Evolutionary conservation across 1,284 basidiomycete species (phyloP), one percentile per base, ranked within the genome.

Genomic region (Vanrija pseudolonga): DNA sequence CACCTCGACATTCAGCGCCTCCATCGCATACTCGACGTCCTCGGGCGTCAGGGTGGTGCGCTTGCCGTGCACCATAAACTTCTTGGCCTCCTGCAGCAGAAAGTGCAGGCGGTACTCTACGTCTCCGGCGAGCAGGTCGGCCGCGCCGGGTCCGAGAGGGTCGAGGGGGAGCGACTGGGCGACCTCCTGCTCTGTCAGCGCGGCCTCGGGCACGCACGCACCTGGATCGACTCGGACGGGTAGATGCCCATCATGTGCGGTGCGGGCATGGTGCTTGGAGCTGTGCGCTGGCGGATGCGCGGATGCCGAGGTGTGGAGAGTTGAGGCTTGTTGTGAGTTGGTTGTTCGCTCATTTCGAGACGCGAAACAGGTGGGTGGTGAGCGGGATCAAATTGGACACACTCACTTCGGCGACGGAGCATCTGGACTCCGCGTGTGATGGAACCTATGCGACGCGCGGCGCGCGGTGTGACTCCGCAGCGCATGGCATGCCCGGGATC

Each of bases 51-150:
- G 81, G 0, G 87, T 89, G 24, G 88, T 89, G 54, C 95, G 82
- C 58, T 90, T 85, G 1, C 89, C 88, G 74, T 98, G 94, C 22
- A 92, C 84, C 89, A 97, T 98, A 76, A 96, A 98, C 57, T 93
- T 89, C 22, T 90, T 85, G 11, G 95, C 93, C 81, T 98, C 94
- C 86, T 95, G 76, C 19, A 67, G 50, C 26, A 76, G 70, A 41
- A 74, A 90, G 72, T 95, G 92, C 69, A 98, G 84, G 55, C 96
- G 82, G 76, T 98, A 97, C 73, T 98, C 95, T 41, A 98, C 91
- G 78, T 99, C 96, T 59, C 90, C 91, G 3, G 95, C 93, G 17
- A 99, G 81, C 0, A 89, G 83, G 18, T 85, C 85, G 2, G 92
- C 88, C 12, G 97, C 88, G 6, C 82, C 76, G 53, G 94, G 90